Base-by-base conservation (phyloP, 2,329 filamentous ascomycete species). In the Hypoxylon sp. region DNA sequence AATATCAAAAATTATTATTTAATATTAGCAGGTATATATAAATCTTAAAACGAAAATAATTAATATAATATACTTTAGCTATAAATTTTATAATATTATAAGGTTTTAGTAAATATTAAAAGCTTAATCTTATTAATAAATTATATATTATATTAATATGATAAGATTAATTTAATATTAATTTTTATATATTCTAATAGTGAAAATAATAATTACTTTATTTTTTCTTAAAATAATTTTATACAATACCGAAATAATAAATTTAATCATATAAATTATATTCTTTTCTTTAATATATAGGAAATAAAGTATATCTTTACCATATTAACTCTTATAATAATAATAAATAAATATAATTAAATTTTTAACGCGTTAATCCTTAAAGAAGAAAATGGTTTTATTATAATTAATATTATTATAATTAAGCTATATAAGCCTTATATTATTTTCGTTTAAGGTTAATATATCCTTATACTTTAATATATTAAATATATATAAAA, bases 191-290 rank as follows among this genome's bases (percentile, higher is more conserved):
- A 14, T 38, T n/a, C 4, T 38, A 38, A n/a, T 9, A n/a, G n/a
- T 14, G 9, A 34, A 34, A 11, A 34, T 34, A 38, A 38, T 11
- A 23, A 11, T 1, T 13, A 23, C 2, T 48, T 48, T 48, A 48
- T 48, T 13, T 48, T 48, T 48, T 25, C 13, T 48, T 48, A 48
- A 48, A 14, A 14, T 28, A 28, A 48, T 28, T 48, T 23, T 48
- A 48, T 48, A 13, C 5, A 48, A 25, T 13, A 5, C 13, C 5
- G 13, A 1, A 5, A 13, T 23, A 7, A 7, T 23, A 25, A 11
- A 4, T 48, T 11, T 23, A 13, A 3, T 23, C 10, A 5, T 23
- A 13, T 48, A 23, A 48, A 48, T 48, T 48, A 48, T 48, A 48
- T 48, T 25, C 28, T 48, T 14, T 14, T 38, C n/a, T 38, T 38